Conservation (phyloP, 2,329 filamentous ascomycete genomes). For the Microdochium nivale region DNA sequence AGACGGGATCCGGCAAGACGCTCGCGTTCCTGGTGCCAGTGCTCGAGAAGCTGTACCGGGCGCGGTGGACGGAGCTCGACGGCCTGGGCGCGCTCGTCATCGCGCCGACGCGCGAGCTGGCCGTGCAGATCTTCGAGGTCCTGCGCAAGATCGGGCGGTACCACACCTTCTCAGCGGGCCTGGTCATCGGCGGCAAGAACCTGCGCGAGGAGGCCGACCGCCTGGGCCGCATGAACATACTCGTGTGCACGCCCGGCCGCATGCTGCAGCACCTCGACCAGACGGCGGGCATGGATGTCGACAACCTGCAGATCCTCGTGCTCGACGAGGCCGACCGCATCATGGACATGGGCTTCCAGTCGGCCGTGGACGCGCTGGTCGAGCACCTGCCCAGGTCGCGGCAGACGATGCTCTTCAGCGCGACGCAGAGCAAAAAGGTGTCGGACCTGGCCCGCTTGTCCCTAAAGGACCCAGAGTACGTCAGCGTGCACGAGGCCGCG, state of each 20-base stretch:
- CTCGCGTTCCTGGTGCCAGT: conserved; percentile 87
- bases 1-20: conserved; percentile 93
- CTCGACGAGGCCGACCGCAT: conserved; percentile 95
- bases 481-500: conserved; percentile 84
- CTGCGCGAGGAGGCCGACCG: conserved; percentile 80
- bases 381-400: conserved; percentile 79
- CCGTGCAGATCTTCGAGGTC: conserved; percentile 95
- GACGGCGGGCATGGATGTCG: conserved; percentile 80
- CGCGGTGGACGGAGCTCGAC: conserved; percentile 83
- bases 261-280: conserved; percentile 96
- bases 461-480: conserved; percentile 85
- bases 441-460: conserved; percentile 86
- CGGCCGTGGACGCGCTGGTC: conserved; percentile 82
- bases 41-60: conserved; percentile 83
- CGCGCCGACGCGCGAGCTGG: conserved; percentile 87
- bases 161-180: conserved; percentile 83
- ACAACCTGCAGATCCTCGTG: conserved; percentile 86
- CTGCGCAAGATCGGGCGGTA: conserved; percentile 81
- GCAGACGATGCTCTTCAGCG: conserved; percentile 92
- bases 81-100: conserved; percentile 89
- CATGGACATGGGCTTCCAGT: conserved; percentile 94
- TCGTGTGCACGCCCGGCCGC: conserved; percentile 89
- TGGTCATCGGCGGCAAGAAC: conserved; percentile 91
- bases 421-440: conserved; percentile 90
- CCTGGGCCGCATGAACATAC: conserved; percentile 86